A percentile compares a stretch with the other conserved stretches of the same genome.
Evolutionary conservation across 176 grass and related monocot genomes (phyloP).

Genomic region (Echinochloa phyllopogon): DNA sequence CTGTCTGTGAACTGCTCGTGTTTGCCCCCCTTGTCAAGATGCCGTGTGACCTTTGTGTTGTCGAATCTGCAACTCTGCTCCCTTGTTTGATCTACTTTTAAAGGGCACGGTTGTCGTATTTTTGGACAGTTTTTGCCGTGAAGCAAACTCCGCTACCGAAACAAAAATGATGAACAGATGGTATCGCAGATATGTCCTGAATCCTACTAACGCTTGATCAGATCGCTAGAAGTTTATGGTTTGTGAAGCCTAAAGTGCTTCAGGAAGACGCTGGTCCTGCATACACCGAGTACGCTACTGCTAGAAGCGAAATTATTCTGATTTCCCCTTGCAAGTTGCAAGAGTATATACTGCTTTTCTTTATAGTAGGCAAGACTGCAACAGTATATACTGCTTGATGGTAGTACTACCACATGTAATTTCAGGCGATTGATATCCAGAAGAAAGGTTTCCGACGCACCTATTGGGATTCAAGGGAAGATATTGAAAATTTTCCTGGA

Average conservation of each 20-base stretch:
- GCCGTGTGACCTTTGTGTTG: background rate
- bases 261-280: background rate
- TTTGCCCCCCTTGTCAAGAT: constrained; percentile 1
- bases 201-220: background rate
- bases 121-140: background rate
- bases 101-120: background rate
- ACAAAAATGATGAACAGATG: background rate
- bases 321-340: background rate
- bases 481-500: background rate
- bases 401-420: background rate
- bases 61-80: background rate
- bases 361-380: no score
- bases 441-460: background rate
- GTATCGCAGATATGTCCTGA: background rate
- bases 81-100: constrained; percentile 25
- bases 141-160: background rate
- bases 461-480: background rate
- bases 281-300: background rate
- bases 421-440: background rate
- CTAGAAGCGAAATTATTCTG: background rate
- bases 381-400: background rate
- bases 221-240: background rate
- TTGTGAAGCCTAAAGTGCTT: background rate
- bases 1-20: background rate
- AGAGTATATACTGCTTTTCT: background rate